phyloP scores from a whole-genome alignment of 176 grass and related monocot genomes.

The Saccharum officinarum region DNA sequence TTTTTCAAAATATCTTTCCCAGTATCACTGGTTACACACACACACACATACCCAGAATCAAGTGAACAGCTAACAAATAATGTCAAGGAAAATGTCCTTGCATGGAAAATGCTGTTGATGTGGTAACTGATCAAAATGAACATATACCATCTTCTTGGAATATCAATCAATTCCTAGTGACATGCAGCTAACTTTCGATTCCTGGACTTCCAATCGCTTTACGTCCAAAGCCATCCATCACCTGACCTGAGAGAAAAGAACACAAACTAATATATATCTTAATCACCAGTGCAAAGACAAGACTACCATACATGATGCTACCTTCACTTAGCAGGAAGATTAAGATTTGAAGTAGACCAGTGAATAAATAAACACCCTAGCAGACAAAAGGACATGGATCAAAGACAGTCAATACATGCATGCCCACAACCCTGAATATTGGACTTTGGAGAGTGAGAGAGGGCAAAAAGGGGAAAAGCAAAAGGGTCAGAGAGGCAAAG shows the following conservation, averaged over 20 bases:
- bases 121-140: conserved; percentile 24
- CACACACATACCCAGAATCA: neutral
- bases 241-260: conserved; percentile 29
- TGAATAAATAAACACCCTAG: conserved; percentile 38
- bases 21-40: neutral
- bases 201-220: conserved; percentile 78
- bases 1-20: conserved; percentile 1
- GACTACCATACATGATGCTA: conserved; percentile 10
- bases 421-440: conserved; percentile 17
- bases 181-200: conserved; percentile 47
- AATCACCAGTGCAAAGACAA: conserved; percentile 20
- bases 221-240: conserved; percentile 39
- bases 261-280: neutral
- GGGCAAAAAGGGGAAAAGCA: conserved; percentile 1
- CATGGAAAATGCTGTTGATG: neutral
- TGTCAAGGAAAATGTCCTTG: neutral
- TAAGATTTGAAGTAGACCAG: conserved; percentile 33
- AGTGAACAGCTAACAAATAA: neutral
- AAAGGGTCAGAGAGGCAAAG: conserved; percentile 20
- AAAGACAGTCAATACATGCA: neutral
- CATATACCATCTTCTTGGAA: conserved; percentile 26
- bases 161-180: conserved; percentile 29
- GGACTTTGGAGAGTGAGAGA: conserved; percentile 39
- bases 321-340: conserved; percentile 21
- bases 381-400: conserved; percentile 9